Base-by-base conservation (phyloP, 2,329 filamentous ascomycete species). In the Fusarium robinianum region DNA sequence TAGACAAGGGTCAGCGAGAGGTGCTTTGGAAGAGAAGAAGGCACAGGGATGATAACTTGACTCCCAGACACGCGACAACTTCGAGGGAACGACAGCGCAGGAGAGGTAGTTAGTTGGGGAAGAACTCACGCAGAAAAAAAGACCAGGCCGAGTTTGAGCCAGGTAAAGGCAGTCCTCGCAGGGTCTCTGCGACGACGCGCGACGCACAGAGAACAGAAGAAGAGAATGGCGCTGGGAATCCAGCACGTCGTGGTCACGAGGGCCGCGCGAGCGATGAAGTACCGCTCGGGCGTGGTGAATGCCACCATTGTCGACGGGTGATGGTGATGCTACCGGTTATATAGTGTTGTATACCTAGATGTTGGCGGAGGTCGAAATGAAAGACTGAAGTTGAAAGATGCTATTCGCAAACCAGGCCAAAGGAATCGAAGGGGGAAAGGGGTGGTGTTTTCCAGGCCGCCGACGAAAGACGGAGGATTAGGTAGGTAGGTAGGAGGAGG, bases 101-200 rank as follows among this genome's bases (percentile, higher is more conserved):
- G 19, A 12, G 10, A n/a, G 15, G 5, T n/a, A 21, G 17, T 26
- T 18, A 30, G 25, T 38, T 9, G 18, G 19, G 12, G 3, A 26
- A 5, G 10, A 7, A 33, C 63, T 32, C 33, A 69, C 66, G 56
- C 16, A 5, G 45, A 24, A 18, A 57, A 67, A 0, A 58, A 32
- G 1, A 46, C 38, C 8, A 67, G 46, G 1, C 62, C 60, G 2
- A 38, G 4, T 30, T 63, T 65, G 34, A 61, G 53, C 12, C 45
- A 60, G 3, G 32, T 47, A 9, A 63, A 54, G 12, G 56, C 64
- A 18, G 33, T 49, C 23, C 62, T 47, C 1, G 58, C 58, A 2
- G 55, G 50, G 21, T 66, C 63, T 0, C 45, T 49, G 12, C 47
- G 46, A 19, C 50, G 44, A 2, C 58, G 58, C 2, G 52, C 49